Evolutionary conservation across 2,329 filamentous ascomycete genomes (phyloP), one percentile per base, ranked within the genome.

Genomic region (Tolypocladium guangdongense): DNA sequence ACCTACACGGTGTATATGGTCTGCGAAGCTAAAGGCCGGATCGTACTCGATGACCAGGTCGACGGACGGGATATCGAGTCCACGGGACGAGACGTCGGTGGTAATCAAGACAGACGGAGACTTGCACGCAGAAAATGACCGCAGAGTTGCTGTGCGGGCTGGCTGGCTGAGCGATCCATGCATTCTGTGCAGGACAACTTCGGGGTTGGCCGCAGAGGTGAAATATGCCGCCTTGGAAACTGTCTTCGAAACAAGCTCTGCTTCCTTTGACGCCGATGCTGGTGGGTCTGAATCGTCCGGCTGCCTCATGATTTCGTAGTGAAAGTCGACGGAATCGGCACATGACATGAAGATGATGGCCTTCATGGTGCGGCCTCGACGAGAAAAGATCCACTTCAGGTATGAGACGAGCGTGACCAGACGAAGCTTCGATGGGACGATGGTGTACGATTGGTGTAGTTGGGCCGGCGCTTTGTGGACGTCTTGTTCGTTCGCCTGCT

Each of bases 1-100:
- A 52, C 93, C 93, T 53, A 97, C 89, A 53, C 93, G 86, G 72
- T 99, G 93, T 8, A 96, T 80, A 68, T 99, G 93, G 68, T 99
- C 93, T 56, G 91, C 88, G 27, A 90, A 84, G 65, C 87, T 90
- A 71, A 97, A 97, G 2, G 93, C 89, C 0, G 93, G 91, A 65
- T 99, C 93, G 66, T 96, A 97, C 68, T 99, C 93, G 54, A 99
- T 81, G 50, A 99, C 90, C 22, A 96, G 78, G 67, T 99, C 93
- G 51, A 99, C 89, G 50, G 93, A 92, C 1, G 92, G 92, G 18
- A 99, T 82, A 75, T 99, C 93, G 43, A 99, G 83, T 73, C 93
- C 93, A 65, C 93, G 89, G 22, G 93, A 93, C 14, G 93, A 90
- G 50, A 99, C 93, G 64, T 99, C 93, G 1, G 93, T 99, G 61